Evolutionary conservation across 495 filamentous ascomycete species (phyloP).

Genomic region (Penicillium bialowiezense): DNA sequence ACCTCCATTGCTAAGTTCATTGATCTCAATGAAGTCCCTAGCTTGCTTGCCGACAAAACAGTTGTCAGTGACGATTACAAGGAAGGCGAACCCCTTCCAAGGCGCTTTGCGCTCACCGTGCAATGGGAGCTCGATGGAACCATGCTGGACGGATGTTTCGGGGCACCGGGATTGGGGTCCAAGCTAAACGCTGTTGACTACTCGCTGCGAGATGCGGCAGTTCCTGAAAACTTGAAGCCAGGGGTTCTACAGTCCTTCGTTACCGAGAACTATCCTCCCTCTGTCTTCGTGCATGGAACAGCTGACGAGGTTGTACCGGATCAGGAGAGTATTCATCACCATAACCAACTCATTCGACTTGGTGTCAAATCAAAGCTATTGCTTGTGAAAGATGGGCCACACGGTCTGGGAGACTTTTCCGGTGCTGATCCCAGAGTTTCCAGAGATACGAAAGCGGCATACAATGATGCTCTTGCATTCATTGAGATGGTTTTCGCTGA

Average conservation of each 20-base stretch:
- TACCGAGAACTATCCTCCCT: slow-evolving; percentile 25
- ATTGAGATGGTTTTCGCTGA: slow-evolving; percentile 7
- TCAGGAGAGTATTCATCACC: slow-evolving; percentile 20
- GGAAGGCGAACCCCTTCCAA: not conserved
- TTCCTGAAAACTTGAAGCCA: slow-evolving; percentile 18
- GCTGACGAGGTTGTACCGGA: slow-evolving; percentile 26
- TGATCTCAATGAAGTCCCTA: slow-evolving; percentile 7
- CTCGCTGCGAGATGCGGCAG: slow-evolving; percentile 7
- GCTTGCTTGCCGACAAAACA: slow-evolving; percentile 7
- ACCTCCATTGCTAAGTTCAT: slow-evolving; percentile 16
- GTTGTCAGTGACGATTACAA: slow-evolving; percentile 20
- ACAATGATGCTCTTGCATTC: slow-evolving; percentile 10
- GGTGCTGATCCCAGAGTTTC: not conserved
- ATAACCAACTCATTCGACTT: slow-evolving; percentile 12
- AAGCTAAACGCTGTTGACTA: slow-evolving; percentile 11
- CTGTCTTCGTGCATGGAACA: slow-evolving; percentile 31
- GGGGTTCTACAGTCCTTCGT: slow-evolving; percentile 32
- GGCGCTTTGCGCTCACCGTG: slow-evolving; percentile 14
- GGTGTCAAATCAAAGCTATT: slow-evolving; percentile 13
- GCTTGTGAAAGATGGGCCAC: slow-evolving; percentile 12
- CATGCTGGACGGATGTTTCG: slow-evolving; percentile 19
- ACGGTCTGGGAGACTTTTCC: slow-evolving; percentile 14
- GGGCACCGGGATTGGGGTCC: slow-evolving; percentile 9
- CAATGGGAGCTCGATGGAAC: slow-evolving; percentile 16
- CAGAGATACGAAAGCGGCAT: slow-evolving; percentile 9